phyloP scores from a whole-genome alignment of 1,139 yeast genomes.

The Eremothecium cymbalariae region DNA sequence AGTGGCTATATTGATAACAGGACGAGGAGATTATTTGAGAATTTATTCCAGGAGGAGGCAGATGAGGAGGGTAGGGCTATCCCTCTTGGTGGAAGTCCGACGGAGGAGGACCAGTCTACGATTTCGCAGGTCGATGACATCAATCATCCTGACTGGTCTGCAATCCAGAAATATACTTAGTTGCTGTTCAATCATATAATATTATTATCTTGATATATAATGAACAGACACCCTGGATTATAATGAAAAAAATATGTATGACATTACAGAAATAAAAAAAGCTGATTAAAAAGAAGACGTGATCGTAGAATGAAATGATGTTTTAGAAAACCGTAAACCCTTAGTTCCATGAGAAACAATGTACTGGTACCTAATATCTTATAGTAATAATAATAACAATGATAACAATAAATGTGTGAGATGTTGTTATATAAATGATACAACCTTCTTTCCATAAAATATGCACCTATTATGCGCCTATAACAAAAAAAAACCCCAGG shows the following conservation, averaged over 20 bases:
- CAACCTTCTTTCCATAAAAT: conserved; percentile 2
- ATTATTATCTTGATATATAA: not conserved
- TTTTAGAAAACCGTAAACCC: too few species aligned
- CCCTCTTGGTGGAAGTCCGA: not conserved
- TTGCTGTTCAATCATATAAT: not conserved
- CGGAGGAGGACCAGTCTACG: not conserved
- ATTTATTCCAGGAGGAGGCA: not conserved
- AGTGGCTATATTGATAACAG: conserved; percentile 17
- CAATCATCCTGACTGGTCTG: conserved; percentile 7
- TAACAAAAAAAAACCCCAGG: too few species aligned
- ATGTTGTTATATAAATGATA: conserved; percentile 1
- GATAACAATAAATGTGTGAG: too few species aligned
- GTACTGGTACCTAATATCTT: too few species aligned
- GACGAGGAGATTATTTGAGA: conserved; percentile 7
- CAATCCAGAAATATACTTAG: conserved; percentile 6
- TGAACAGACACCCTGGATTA: conserved; percentile 8
- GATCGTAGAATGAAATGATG: too few species aligned
- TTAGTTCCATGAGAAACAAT: too few species aligned
- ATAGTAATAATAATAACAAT: too few species aligned
- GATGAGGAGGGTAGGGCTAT: not conserved
- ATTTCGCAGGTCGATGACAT: not conserved
- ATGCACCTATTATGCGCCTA: too few species aligned
- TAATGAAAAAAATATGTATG: not conserved
- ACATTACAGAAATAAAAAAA: conserved; percentile 3
- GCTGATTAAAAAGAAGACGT: conserved; percentile 30